These are phyloP conservation scores for Vitis hybrid DNA, from an alignment of 177 flowering plant species.

Conservation along the genomic window DNA sequence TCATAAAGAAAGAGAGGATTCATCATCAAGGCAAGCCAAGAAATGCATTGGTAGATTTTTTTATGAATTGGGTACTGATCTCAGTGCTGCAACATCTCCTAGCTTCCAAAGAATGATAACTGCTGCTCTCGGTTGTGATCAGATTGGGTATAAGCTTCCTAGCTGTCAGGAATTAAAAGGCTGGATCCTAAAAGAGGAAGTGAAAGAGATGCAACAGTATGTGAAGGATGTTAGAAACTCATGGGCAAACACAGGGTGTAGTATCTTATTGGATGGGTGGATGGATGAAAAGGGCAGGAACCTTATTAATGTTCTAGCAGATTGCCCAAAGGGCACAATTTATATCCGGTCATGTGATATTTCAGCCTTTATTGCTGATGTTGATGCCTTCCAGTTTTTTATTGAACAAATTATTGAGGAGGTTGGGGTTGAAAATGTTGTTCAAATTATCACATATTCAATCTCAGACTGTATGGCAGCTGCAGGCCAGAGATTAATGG, in stretches of 20 bases:
- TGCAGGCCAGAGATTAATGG: conserved; percentile 30
- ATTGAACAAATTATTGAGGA: conserved; percentile 38
- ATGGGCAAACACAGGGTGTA: conserved; percentile 58
- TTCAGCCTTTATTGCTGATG: conserved; percentile 27
- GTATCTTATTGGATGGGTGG: conserved; percentile 56
- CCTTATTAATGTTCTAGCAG: conserved; percentile 37
- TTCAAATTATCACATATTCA: conserved; percentile 41
- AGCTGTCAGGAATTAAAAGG: conserved; percentile 38
- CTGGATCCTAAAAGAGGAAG: conserved; percentile 37
- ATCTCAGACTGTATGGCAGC: conserved; percentile 27
- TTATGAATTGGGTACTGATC: conserved; percentile 39
- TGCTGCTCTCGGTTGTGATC: conserved; percentile 13
- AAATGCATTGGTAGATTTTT: conserved; percentile 45
- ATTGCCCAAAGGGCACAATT: conserved; percentile 44
- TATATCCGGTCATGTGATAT: conserved; percentile 41
- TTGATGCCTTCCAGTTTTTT: conserved; percentile 25
- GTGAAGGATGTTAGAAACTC: conserved; percentile 32
- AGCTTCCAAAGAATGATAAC: conserved; percentile 34
- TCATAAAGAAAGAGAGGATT: conserved; percentile 7
- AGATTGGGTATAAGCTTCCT: conserved; percentile 21
- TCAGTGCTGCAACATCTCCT: conserved; percentile 25
- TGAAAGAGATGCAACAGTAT: conserved; percentile 28
- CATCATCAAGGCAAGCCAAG: conserved; percentile 17
- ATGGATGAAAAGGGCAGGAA: conserved; percentile 28
- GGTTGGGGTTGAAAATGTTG: conserved; percentile 44